Percentiles rank a stretch among this genome's conserved stretches.
These are phyloP conservation scores for Eruca vesicaria DNA, from an alignment of 441 rosid genomes.

Conservation along the genomic window DNA sequence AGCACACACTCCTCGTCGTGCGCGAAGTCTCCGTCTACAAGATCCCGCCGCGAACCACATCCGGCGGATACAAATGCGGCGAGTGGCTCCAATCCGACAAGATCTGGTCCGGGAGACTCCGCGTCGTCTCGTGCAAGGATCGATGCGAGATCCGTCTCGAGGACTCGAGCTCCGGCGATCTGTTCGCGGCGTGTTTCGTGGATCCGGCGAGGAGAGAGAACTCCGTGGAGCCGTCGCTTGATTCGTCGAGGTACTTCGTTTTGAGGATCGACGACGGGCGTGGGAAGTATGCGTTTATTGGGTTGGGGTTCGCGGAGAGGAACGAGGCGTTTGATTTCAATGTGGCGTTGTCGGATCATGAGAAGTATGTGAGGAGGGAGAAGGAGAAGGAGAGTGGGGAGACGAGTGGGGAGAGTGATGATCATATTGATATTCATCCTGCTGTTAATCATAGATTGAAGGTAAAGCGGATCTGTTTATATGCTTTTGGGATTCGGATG, in stretches of 20 bases:
- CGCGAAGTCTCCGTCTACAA: constrained; percentile 93
- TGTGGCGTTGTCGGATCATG: constrained; percentile 96
- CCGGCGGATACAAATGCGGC: constrained; percentile 99
- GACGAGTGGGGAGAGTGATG: constrained; percentile 53
- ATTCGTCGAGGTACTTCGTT: constrained; percentile 94
- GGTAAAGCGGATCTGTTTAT: constrained; percentile 41
- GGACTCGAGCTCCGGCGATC: constrained; percentile 88
- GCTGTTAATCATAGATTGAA: constrained; percentile 94
- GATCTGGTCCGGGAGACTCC: constrained; percentile 98
- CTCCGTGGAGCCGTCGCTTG: constrained; percentile 92
- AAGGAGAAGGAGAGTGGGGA: constrained; percentile 74
- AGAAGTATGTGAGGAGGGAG: constrained; percentile 85
- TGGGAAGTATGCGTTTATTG: constrained; percentile 96
- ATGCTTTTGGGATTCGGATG: background rate
- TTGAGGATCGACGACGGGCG: constrained; percentile 90
- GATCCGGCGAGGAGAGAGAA: constrained; percentile 82
- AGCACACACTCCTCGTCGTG: constrained; percentile 93
- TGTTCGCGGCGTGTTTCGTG: constrained; percentile 94
- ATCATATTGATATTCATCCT: constrained; percentile 90
- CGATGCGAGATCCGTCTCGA: constrained; percentile 99
- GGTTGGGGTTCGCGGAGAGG: constrained; percentile 89
- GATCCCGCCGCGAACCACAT: constrained; percentile 92
- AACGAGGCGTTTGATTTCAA: constrained; percentile 99
- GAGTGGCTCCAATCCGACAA: constrained; percentile 98
- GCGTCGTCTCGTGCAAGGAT: constrained; percentile 91